Conservation (phyloP, 2,329 filamentous ascomycete genomes). For the Fusarium zealandicum region DNA sequence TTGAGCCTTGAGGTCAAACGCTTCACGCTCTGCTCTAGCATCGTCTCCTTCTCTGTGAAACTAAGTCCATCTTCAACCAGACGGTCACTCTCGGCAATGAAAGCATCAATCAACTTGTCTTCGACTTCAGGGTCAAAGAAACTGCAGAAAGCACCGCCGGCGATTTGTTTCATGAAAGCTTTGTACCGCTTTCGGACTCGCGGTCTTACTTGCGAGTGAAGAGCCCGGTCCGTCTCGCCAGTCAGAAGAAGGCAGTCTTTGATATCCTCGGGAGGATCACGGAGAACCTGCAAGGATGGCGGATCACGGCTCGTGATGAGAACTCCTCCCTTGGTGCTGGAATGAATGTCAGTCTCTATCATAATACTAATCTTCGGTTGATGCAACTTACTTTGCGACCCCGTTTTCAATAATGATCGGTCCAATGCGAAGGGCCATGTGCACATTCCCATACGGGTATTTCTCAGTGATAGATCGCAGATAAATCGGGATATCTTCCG, state of each 20-base stretch:
- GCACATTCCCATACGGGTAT: conserved; percentile 46
- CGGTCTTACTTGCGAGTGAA: conserved; percentile 29
- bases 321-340: conserved; percentile 34
- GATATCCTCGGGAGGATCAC: conserved; percentile 16
- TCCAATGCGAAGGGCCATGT: conserved; percentile 49
- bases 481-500: conserved; percentile 41
- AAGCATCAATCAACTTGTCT: conserved; percentile 38
- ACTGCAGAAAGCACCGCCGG: conserved; percentile 46
- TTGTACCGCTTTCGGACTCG: conserved; percentile 45
- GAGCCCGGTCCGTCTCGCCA: conserved; percentile 22
- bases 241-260: conserved; percentile 33
- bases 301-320: conserved; percentile 39
- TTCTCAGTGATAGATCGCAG: conserved; percentile 38
- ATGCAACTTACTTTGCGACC: conserved; percentile 44
- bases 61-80: conserved; percentile 15
- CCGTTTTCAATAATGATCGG: conserved; percentile 51
- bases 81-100: conserved; percentile 36
- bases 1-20: conserved; percentile 33
- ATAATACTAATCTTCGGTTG: too few species aligned
- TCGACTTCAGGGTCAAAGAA: conserved; percentile 37
- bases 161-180: conserved; percentile 50
- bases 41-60: conserved; percentile 9
- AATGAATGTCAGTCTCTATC: too few species aligned
- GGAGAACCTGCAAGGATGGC: conserved; percentile 32
- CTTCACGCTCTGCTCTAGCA: conserved; percentile 16